phyloP scores from a whole-genome alignment of 2,329 filamentous ascomycete species.

The Paecilomyces niveus region DNA sequence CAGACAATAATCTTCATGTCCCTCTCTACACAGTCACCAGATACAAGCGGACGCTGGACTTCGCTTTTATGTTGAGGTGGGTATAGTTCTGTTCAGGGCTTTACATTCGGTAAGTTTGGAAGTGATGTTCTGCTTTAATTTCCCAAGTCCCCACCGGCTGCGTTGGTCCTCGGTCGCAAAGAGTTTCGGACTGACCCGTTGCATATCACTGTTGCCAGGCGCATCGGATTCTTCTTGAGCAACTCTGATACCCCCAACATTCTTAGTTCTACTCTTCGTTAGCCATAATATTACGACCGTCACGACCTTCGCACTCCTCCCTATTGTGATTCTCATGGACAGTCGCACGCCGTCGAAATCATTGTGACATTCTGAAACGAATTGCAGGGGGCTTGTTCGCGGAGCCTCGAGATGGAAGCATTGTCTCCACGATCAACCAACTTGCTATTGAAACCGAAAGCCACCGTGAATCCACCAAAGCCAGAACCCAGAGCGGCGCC shows the following conservation, averaged over 20 bases:
- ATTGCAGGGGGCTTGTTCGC: slow-evolving; percentile 3
- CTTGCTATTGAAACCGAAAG: slow-evolving; percentile 37
- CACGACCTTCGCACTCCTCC: slow-evolving; percentile 5
- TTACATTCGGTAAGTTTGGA: not conserved
- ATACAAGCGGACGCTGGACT: not conserved
- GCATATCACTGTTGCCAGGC: not conserved
- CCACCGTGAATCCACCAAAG: slow-evolving; percentile 31
- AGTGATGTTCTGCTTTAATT: not conserved
- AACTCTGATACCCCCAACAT: not conserved
- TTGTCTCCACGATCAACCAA: slow-evolving; percentile 44
- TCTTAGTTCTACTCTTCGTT: slow-evolving; percentile 11
- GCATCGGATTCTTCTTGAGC: not conserved
- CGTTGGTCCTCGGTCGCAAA: slow-evolving; percentile 2
- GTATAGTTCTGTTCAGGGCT: not conserved
- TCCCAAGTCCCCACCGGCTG: not conserved
- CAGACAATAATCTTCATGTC: not conserved
- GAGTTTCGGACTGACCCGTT: not conserved
- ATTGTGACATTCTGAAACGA: slow-evolving; percentile 17
- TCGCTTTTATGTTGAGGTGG: not conserved
- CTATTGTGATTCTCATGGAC: slow-evolving; percentile 2
- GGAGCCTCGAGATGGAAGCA: slow-evolving; percentile 37
- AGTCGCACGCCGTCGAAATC: not conserved
- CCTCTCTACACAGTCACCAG: not conserved
- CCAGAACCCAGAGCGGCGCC: slow-evolving; percentile 27
- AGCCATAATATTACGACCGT: slow-evolving; percentile 14